phyloP scores from a whole-genome alignment of 2,329 filamentous ascomycete genomes.

The Claviceps digitariae region DNA sequence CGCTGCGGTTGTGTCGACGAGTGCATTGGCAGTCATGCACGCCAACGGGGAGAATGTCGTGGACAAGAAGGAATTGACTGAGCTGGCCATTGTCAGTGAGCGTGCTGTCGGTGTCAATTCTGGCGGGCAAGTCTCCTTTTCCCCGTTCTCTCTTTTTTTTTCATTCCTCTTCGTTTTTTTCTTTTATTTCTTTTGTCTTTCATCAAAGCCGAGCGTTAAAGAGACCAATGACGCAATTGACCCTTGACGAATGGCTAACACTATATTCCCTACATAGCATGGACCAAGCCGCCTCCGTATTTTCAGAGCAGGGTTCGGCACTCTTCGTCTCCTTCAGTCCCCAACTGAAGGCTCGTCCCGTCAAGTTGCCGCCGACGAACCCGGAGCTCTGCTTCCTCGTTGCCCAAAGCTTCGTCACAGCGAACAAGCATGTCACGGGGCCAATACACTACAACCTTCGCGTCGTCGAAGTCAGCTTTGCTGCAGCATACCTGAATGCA shows the following conservation, averaged over 20 bases:
- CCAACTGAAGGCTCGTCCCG: conserved; percentile 57
- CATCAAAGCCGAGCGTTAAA: too few relatives aligned
- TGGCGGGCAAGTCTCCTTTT: conserved; percentile 51
- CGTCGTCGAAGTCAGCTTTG: conserved; percentile 88
- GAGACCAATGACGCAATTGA: too few relatives aligned
- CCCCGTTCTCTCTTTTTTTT: too few relatives aligned
- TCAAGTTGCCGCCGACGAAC: conserved; percentile 67
- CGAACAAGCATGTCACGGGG: conserved; percentile 88
- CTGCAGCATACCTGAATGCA: conserved; percentile 55
- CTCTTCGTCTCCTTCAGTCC: conserved; percentile 86
- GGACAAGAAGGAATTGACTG: conserved; percentile 82
- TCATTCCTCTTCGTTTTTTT: too few relatives aligned
- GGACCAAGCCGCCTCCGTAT: conserved; percentile 95
- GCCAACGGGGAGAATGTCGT: conserved; percentile 69
- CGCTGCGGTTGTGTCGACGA: conserved; percentile 85
- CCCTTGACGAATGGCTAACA: conserved; percentile 1
- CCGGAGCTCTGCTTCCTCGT: conserved; percentile 86
- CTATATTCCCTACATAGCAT: conserved; percentile 42
- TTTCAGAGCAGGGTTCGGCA: conserved; percentile 73
- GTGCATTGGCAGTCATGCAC: conserved; percentile 73
- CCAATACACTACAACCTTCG: conserved; percentile 94
- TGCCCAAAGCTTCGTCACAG: conserved; percentile 84
- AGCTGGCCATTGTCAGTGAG: conserved; percentile 90
- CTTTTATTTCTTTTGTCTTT: not conserved
- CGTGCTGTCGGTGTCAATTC: conserved; percentile 91